phyloP scores from a whole-genome alignment of 1,284 basidiomycete species.

The Cutaneotrichosporon daszewskae region DNA sequence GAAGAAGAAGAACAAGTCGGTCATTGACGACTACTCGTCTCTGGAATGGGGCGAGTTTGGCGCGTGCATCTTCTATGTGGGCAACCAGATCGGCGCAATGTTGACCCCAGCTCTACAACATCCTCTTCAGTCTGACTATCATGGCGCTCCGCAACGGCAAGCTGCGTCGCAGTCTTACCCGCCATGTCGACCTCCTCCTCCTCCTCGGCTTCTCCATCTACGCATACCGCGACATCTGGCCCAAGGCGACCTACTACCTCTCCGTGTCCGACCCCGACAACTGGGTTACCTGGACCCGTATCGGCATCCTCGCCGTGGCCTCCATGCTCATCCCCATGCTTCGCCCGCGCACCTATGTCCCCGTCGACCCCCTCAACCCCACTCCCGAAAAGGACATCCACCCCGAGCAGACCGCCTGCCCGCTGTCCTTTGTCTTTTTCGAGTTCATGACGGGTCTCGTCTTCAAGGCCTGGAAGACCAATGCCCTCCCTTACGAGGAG shows the following conservation, averaged over 20 bases:
- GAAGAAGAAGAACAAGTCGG: slow-evolving; percentile 34
- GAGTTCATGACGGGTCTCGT: slow-evolving; percentile 58
- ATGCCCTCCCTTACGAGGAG: slow-evolving; percentile 42
- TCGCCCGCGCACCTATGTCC: slow-evolving; percentile 52
- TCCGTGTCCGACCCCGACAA: slow-evolving; percentile 48
- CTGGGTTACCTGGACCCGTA: slow-evolving; percentile 46
- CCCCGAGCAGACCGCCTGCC: slow-evolving; percentile 62
- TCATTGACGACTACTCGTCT: slow-evolving; percentile 38
- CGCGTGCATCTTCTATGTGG: slow-evolving; percentile 42
- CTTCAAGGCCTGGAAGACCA: slow-evolving; percentile 43
- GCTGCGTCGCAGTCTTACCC: slow-evolving; percentile 35
- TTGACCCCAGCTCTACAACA: slow-evolving; percentile 32
- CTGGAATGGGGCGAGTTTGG: slow-evolving; percentile 47
- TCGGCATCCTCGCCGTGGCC: slow-evolving; percentile 47
- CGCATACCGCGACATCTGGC: slow-evolving; percentile 61
- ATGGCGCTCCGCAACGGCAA: slow-evolving; percentile 34
- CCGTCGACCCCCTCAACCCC: slow-evolving; percentile 46
- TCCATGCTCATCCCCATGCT: slow-evolving; percentile 51
- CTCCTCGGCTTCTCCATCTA: slow-evolving; percentile 52
- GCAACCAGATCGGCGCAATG: slow-evolving; percentile 1
- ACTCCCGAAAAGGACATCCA: slow-evolving; percentile 49
- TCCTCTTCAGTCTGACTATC: slow-evolving; percentile 38
- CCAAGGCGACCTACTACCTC: slow-evolving; percentile 54
- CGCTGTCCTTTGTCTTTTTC: slow-evolving; percentile 56
- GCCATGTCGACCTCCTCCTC: slow-evolving; percentile 45